A percentile compares a stretch with the other conserved stretches of the same genome.
These are phyloP conservation scores for Prunus mongolica DNA, from an alignment of 306 rosid genomes.

Conservation along the genomic window DNA sequence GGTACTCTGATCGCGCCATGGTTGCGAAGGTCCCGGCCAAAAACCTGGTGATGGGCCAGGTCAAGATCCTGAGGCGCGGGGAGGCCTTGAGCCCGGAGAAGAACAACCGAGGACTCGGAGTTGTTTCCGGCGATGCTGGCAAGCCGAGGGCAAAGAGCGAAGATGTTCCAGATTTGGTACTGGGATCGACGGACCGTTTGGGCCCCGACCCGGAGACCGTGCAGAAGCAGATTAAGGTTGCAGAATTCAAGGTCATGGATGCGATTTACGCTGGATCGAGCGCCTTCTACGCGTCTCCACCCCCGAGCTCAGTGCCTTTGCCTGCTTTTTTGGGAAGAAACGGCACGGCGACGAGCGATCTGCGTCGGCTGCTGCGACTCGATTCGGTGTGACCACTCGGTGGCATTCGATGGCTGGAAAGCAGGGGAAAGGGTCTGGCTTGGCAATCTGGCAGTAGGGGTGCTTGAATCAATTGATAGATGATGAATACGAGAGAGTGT, in stretches of 20 bases:
- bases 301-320: conserved; percentile 70
- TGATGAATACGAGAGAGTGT: not conserved
- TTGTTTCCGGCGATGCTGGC: not conserved
- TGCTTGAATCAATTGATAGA: not conserved
- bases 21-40: conserved; percentile 20
- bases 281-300: conserved; percentile 54
- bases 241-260: conserved; percentile 40
- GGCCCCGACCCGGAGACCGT: conserved; percentile 66
- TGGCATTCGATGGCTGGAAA: not conserved
- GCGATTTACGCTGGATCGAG: conserved; percentile 55
- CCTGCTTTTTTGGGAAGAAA: conserved; percentile 58
- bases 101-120: not conserved
- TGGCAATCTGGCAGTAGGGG: not conserved
- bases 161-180: conserved; percentile 28
- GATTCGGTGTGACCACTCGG: conserved; percentile 31
- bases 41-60: conserved; percentile 57
- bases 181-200: conserved; percentile 62
- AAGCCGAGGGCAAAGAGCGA: conserved; percentile 17
- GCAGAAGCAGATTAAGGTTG: conserved; percentile 53
- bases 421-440: not conserved
- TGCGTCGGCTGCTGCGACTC: conserved; percentile 55
- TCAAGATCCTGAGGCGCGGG: conserved; percentile 81
- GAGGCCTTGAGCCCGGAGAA: conserved; percentile 37
- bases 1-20: conserved; percentile 10
- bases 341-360: conserved; percentile 45